Base-by-base conservation (phyloP, 2,329 filamentous ascomycete genomes). In the Colletotrichum tropicale region DNA sequence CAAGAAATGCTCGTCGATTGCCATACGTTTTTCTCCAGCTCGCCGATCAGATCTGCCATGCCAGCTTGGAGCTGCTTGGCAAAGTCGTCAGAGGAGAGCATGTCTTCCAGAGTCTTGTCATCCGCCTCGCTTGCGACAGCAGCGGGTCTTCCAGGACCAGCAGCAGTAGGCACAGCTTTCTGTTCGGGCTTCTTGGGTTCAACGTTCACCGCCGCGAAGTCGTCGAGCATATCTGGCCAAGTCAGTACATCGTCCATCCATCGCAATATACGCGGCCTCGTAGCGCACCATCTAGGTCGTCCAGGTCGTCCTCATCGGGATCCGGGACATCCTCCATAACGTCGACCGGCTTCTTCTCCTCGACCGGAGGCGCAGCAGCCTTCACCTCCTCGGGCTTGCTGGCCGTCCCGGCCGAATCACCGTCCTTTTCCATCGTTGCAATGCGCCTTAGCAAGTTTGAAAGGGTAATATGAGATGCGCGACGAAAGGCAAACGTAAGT, bases 261-360 rank as follows among this genome's bases (percentile, higher is more conserved):
- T 32, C 61, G 32, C 5, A 28, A 64, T 1, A 21, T 15, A 10
- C 6, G 21, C 8, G 2, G 34, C 4, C 8, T 32, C 10, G 24
- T 32, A 4, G 28, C 87, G 79, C 85, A 95, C 95, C 95, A 85
- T 99, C 97, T 60, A 99, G 88, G 81, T 98, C 97, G 81, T 98
- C 95, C 24, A 97, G 87, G 79, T 97, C 95, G 84, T 97, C 97
- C 85, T 98, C 96, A 78, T 98, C 96, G 8, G 96, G 96, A 81
- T 98, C 96, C 24, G 96, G 93, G 18, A 94, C 92, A 79, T 94
- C 90, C 26, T 90, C 91, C 26, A 83, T 80, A 18, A 81, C 78
- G 10, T 78, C 76, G 13, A 78, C 78, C n/a, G 78, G 79, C 38
- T 77, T 77, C 67, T 81, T 82, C 32, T 77, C 56, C 71, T 77